Evolutionary conservation across 768 basidiomycete species (phyloP), one percentile per base, ranked within the genome.

Genomic region (Chalciporus sphaerocephalus): DNA sequence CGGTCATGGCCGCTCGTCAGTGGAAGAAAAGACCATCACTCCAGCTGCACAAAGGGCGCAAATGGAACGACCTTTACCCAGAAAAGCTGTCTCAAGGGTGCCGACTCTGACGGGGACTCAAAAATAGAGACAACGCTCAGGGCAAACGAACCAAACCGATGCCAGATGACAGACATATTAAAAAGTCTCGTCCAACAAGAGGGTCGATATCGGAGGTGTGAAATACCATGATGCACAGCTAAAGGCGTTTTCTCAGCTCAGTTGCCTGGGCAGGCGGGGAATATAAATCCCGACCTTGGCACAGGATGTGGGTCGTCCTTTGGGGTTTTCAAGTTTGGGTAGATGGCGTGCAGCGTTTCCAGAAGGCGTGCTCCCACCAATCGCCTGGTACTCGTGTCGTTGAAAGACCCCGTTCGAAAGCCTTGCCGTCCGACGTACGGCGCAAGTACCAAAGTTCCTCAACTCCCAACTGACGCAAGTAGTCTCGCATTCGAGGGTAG

Each of bases 401-500:
- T 4, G 58, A 64, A 13, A 76, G 62, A 46, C 61, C 61, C 46
- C 61, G 62, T 51, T 57, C 50, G 30, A 62, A 62, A 23, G 50
- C 33, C 22, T n/a, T 62, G 59, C 16, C 52, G 1, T 66, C 60
- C 1, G 71, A 68, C 17, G 55, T 53, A 48, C 73, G 68, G 38
- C 54, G 47, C 42, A 91, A 65, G 65, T 72, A 76, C 84, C 84
- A 89, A 4, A 90, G 58, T 47, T 87, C 80, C 9, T 66, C 55
- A 22, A 96, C 74, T 4, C 77, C 79, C n/a, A 76, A 60, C 2
- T 68, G 68, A 37, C 70, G 67, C 22, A 92, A 69, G 65, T 97
- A 98, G 10, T 73, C 71, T 38, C 70, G 71, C 50, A 87, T 65
- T 16, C 76, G 73, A 44, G 69, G 58, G 56, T 97, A 99, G 64